Conservation (phyloP, 805 yeast species). For the Lipomyces kockii region DNA sequence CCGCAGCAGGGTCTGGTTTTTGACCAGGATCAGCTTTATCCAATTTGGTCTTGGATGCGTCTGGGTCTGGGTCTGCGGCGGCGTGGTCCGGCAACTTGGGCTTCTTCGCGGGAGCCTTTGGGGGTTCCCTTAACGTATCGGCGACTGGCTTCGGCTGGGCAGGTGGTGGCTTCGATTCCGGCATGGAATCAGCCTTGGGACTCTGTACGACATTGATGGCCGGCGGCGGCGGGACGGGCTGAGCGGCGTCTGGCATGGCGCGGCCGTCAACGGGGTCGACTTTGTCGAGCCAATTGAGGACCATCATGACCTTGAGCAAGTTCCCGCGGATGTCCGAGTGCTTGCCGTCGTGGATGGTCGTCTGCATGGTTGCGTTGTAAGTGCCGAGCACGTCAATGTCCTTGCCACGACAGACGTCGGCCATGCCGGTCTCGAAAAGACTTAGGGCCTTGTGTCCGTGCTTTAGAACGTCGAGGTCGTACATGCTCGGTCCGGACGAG, state of each 20-base stretch:
- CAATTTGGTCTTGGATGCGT: background rate
- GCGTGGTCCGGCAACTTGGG: background rate
- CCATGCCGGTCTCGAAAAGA: conserved; percentile 29
- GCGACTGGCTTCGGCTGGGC: background rate
- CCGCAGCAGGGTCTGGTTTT: background rate
- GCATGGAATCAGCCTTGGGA: background rate
- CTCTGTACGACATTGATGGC: background rate
- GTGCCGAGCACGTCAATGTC: conserved; percentile 34
- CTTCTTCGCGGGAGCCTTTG: background rate
- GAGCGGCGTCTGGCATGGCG: background rate
- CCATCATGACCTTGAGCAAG: conserved; percentile 34
- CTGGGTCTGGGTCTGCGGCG: background rate
- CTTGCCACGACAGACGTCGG: conserved; percentile 13
- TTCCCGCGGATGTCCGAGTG: conserved; percentile 35
- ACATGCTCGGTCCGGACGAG: conserved; percentile 34
- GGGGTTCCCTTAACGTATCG: background rate
- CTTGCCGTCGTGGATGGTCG: conserved; percentile 33
- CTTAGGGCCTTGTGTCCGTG: conserved; percentile 33
- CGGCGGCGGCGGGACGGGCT: background rate
- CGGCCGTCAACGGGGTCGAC: conserved; percentile 16
- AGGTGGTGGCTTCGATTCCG: background rate
- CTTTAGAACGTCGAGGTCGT: conserved; percentile 30
- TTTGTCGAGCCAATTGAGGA: conserved; percentile 34
- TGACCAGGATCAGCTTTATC: background rate
- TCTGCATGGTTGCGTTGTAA: conserved; percentile 34